phyloP scores from a whole-genome alignment of 2,329 filamentous ascomycete species.

The Didymella segeticola region DNA sequence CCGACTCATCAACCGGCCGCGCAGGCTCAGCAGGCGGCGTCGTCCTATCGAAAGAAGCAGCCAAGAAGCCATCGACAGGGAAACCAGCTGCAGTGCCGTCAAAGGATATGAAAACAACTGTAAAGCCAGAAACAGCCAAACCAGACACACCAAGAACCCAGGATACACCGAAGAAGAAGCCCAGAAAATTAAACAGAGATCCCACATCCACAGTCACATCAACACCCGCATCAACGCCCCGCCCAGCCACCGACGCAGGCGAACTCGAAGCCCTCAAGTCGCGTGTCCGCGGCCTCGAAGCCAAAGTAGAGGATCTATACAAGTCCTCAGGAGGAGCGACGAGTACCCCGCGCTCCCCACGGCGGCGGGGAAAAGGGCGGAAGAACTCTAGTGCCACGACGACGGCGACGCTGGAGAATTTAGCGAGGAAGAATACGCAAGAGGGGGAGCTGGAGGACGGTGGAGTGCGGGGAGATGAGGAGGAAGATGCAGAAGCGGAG shows the following conservation, averaged over 20 bases:
- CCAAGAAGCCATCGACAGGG: slow-evolving; percentile 13
- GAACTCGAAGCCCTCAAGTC: slow-evolving; percentile 47
- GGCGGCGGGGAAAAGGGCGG: slow-evolving; percentile 41
- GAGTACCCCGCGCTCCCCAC: slow-evolving; percentile 35
- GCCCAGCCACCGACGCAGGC: slow-evolving; percentile 12
- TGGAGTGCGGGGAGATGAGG: no score
- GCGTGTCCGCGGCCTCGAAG: slow-evolving; percentile 44
- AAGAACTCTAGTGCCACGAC: slow-evolving; percentile 34
- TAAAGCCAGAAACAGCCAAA: slow-evolving; percentile 15
- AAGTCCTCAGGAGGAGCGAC: slow-evolving; percentile 3
- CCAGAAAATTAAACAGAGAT: slow-evolving; percentile 45
- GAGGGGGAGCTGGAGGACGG: no score
- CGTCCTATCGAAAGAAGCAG: slow-evolving; percentile 27
- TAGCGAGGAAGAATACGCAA: background rate
- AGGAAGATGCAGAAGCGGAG: slow-evolving; percentile 37
- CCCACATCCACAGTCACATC: slow-evolving; percentile 19
- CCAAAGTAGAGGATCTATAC: slow-evolving; percentile 47
- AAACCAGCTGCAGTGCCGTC: no score
- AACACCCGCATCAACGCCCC: background rate
- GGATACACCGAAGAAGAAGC: slow-evolving; percentile 30
- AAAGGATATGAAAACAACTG: background rate
- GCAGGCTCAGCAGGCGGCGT: slow-evolving; percentile 42
- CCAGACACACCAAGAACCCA: background rate
- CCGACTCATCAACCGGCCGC: slow-evolving; percentile 20
- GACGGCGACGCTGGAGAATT: slow-evolving; percentile 26